Evolutionary conservation across 805 yeast genomes (phyloP).

Genomic region (Wickerhamiella musiphila): DNA sequence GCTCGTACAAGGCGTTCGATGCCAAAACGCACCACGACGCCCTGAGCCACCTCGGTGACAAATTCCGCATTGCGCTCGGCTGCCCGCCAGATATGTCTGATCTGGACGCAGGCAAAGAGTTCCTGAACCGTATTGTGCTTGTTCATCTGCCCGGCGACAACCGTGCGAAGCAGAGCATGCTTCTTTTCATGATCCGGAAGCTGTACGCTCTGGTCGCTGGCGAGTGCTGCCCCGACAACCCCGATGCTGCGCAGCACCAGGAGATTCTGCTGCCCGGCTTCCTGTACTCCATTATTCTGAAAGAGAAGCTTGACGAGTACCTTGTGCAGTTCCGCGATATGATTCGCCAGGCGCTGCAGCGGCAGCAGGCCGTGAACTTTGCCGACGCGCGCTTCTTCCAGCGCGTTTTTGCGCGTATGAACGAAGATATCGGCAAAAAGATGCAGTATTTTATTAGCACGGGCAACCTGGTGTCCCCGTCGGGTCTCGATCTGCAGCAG

Average conservation of each 20-base stretch:
- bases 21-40: constrained; percentile 72
- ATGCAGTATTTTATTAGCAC: constrained; percentile 88
- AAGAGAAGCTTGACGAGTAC: constrained; percentile 92
- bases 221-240: constrained; percentile 92
- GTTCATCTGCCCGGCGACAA: constrained; percentile 59
- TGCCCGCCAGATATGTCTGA: constrained; percentile 80
- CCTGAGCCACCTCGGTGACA: constrained; percentile 87
- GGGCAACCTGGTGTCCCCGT: constrained; percentile 91
- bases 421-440: constrained; percentile 89
- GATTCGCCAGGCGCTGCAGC: constrained; percentile 59
- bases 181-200: constrained; percentile 89
- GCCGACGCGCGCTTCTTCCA: constrained; percentile 68
- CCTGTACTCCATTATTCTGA: constrained; percentile 88
- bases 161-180: constrained; percentile 68
- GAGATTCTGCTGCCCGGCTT: constrained; percentile 92
- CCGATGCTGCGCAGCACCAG: constrained; percentile 98
- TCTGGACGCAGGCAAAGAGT: constrained; percentile 76
- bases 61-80: constrained; percentile 83
- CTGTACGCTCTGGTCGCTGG: constrained; percentile 90
- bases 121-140: constrained; percentile 64
- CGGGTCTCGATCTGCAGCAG: constrained; percentile 95
- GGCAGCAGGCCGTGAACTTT: constrained; percentile 69
- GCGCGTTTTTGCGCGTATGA: constrained; percentile 58
- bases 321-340: constrained; percentile 55
- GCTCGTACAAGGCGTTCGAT: constrained; percentile 71